Percentiles rank a stretch among this genome's conserved stretches.
phyloP scores from a whole-genome alignment of 345 rosid species.

The Euphorbia tirucalli region DNA sequence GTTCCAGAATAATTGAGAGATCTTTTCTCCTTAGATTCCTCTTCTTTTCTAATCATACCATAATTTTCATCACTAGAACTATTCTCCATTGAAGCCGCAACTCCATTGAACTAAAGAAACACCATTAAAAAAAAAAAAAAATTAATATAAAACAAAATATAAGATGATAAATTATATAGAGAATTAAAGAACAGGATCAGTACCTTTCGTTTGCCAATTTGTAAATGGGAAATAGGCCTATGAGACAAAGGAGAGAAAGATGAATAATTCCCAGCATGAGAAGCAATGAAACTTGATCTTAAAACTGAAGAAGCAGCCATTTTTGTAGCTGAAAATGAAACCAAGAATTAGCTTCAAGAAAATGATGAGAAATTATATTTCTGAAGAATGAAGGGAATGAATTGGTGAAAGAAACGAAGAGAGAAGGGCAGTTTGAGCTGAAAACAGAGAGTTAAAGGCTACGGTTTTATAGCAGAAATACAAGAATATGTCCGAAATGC shows the following conservation, averaged over 20 bases:
- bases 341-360: neutral
- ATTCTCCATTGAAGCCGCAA: neutral
- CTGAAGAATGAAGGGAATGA: no score
- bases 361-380: no score
- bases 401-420: no score
- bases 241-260: neutral
- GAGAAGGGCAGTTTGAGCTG: neutral
- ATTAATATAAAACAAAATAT: neutral
- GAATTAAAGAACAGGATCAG: no score
- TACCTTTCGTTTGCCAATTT: neutral
- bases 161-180: no score
- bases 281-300: neutral
- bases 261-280: neutral
- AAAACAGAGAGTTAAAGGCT: neutral
- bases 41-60: conserved; percentile 13
- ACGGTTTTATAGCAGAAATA: no score
- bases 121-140: neutral
- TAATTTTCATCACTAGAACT: neutral
- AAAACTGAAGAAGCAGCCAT: neutral
- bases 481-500: neutral
- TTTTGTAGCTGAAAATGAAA: no score
- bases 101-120: neutral
- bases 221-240: no score
- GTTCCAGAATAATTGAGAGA: conserved; percentile 29
- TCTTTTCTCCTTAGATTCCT: conserved; percentile 33